A percentile compares a stretch with the other conserved stretches of the same genome.
Evolutionary conservation across 2,329 filamentous ascomycete genomes (phyloP).

Genomic region (Fusarium sp.): DNA sequence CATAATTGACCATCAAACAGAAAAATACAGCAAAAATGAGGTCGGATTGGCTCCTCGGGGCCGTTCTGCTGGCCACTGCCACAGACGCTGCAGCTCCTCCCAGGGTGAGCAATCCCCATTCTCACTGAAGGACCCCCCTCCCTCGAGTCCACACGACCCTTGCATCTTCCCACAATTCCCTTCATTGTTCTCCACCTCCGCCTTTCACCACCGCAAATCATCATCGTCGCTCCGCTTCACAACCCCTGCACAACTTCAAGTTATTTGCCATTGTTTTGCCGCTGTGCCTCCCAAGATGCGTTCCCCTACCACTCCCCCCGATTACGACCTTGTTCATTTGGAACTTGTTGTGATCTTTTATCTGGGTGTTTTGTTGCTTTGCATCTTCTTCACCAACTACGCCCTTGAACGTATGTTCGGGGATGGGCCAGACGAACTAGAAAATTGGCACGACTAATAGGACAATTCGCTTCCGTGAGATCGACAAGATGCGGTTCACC

Average conservation of each 20-base stretch:
- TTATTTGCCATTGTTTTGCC: not conserved
- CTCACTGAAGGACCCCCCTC: not conserved
- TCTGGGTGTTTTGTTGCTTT: not conserved
- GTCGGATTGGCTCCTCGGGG: constrained; percentile 46
- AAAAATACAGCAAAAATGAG: constrained; percentile 46
- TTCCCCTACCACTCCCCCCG: not conserved
- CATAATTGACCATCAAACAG: not conserved
- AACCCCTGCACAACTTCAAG: not conserved
- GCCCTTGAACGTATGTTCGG: not conserved
- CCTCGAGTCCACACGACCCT: not conserved
- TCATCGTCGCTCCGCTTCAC: not conserved
- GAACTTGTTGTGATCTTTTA: not conserved
- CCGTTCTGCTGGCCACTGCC: constrained; percentile 47
- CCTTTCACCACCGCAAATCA: not conserved
- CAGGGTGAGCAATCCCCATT: constrained; percentile 23
- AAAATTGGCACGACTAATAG: no score
- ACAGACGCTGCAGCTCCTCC: constrained; percentile 39
- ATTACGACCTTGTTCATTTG: not conserved
- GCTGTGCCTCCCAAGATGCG: not conserved
- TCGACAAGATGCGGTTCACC: constrained; percentile 28
- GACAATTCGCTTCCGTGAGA: not conserved
- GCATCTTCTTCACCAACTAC: not conserved
- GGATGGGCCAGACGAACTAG: no score
- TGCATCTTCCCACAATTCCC: not conserved
- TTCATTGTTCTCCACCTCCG: constrained; percentile 3